Evolutionary conservation across 768 basidiomycete species (phyloP).

Genomic region (Glaciozyma martinii): DNA sequence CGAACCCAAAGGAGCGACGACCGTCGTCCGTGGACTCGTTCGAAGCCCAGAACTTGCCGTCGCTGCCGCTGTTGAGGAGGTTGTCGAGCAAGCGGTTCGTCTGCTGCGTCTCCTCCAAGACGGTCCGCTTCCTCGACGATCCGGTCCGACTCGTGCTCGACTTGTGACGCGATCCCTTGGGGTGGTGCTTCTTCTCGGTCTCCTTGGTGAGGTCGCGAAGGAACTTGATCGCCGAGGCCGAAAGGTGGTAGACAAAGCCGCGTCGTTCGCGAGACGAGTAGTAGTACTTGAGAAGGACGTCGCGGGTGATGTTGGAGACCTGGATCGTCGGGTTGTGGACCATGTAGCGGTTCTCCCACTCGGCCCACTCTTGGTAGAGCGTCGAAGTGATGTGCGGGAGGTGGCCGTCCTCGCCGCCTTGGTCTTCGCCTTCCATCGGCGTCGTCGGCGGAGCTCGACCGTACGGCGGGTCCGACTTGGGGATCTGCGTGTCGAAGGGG

Average conservation of each 20-base stretch:
- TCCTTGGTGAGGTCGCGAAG: conserved; percentile 68
- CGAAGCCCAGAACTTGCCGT: not conserved
- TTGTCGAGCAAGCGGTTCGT: conserved; percentile 25
- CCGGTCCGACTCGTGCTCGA: conserved; percentile 1
- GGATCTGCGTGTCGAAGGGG: not conserved
- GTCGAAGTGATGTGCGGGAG: conserved; percentile 22
- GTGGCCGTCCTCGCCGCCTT: conserved; percentile 6
- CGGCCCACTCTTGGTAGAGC: conserved; percentile 54
- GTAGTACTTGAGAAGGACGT: conserved; percentile 84
- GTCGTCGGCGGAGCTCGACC: not conserved
- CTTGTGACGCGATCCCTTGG: not conserved
- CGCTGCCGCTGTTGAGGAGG: conserved; percentile 11
- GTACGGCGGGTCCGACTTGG: not conserved
- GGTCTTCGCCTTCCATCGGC: not conserved
- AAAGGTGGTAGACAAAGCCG: conserved; percentile 54
- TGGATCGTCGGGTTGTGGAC: conserved; percentile 76
- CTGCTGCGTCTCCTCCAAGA: conserved; percentile 14
- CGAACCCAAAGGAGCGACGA: conserved; percentile 6
- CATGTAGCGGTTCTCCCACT: conserved; percentile 85
- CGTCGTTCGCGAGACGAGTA: conserved; percentile 62
- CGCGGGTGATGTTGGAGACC: conserved; percentile 40
- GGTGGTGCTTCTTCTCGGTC: conserved; percentile 13
- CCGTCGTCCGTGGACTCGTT: conserved; percentile 12
- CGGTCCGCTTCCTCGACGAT: not conserved
- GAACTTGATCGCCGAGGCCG: conserved; percentile 78